phyloP scores from a whole-genome alignment of 352 stramenopile genomes.

The Globisporangium canariense region DNA sequence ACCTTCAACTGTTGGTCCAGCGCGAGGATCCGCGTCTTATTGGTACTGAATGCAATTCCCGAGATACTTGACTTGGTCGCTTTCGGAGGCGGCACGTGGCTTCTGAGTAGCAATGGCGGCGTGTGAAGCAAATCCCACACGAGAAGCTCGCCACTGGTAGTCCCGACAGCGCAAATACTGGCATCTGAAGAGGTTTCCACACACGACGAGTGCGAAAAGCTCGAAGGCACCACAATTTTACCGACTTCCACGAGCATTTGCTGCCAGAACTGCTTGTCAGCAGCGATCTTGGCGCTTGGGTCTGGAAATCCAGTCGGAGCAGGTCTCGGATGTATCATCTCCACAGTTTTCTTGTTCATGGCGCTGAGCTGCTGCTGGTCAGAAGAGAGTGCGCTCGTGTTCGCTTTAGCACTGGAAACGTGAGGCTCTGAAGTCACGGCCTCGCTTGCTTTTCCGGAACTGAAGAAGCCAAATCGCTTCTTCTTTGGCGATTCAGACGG shows the following conservation, averaged over 20 bases:
- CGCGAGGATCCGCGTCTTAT: conserved; percentile 15
- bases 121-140: conserved; percentile 28
- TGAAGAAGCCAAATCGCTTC: conserved; percentile 24
- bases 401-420: not conserved
- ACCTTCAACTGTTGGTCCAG: conserved; percentile 27
- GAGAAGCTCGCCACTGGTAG: conserved; percentile 27
- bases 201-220: conserved; percentile 26
- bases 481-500: conserved; percentile 6
- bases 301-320: not conserved
- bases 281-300: not conserved
- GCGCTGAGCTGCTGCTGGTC: not conserved
- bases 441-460: conserved; percentile 8
- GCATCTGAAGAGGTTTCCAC: conserved; percentile 26
- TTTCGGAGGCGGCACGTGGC: conserved; percentile 24
- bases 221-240: conserved; percentile 16
- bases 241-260: conserved; percentile 25
- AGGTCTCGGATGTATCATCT: not conserved
- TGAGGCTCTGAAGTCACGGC: not conserved
- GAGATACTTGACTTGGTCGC: conserved; percentile 23
- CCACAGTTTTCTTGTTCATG: not conserved
- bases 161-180: conserved; percentile 30
- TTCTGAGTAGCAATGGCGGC: conserved; percentile 21
- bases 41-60: conserved; percentile 23
- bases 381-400: no score
- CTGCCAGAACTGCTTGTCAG: conserved; percentile 31